Base-by-base conservation (phyloP, 1,139 yeast species). In the Kazachstania sp. region DNA sequence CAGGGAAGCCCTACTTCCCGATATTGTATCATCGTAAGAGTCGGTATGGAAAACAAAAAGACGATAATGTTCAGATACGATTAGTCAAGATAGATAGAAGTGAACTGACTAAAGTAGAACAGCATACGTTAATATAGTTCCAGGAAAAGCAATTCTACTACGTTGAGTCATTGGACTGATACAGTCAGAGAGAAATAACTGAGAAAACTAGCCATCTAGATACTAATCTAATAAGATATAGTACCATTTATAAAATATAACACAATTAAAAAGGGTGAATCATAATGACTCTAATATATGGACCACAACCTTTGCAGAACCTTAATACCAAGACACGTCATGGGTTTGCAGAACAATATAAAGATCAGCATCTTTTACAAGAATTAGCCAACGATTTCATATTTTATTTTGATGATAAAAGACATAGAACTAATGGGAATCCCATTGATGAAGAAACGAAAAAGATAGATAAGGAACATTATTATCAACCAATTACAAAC, bases 341-440 rank as follows among this genome's bases (percentile, higher is more conserved):
- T 64, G 96, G 95, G 1, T 86, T 86, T 61, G 92, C 81, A 52
- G 79, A 79, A 54, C 87, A 83, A 52, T 73, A 74, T 51, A 70
- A 70, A 29, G 67, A 75, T 47, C 88, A 83, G 57, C 81, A 81
- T 59, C 79, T 80, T 60, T 72, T 86, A 65, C 72, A 72, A 51
- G 68, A 78, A 45, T 71, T 86, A 49, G 92, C 90, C 1, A 76
- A 78, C 64, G 76, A 82, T 41, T 87, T 85, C 68, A 83, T 80
- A 65, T 82, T 85, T 51, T 86, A 87, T 65, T 86, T 76, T 58
- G 94, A 85, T 61, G 95, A 86, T 61, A 92, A 92, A 66, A 77
- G 97, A 44, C 97, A 92, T 63, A 85, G 81, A 56, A 86, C 96
- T 3, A 86, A 86, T 50, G 96, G 95, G 16, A 86, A 82, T 58